phyloP scores from a whole-genome alignment of 176 grass and related monocot species.

The Cocos nucifera region DNA sequence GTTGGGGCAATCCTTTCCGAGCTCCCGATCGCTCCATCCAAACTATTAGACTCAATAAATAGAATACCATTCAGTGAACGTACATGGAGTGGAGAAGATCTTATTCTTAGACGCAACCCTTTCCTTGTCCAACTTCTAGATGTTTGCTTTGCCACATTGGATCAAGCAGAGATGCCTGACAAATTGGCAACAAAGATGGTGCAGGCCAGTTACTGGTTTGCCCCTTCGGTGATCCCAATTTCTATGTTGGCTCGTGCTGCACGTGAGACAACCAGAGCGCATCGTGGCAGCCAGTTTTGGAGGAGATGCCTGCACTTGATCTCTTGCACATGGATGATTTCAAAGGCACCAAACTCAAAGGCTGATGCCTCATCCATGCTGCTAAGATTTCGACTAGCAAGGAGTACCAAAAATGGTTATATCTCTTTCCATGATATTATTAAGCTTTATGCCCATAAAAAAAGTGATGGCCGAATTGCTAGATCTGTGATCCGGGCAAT shows the following conservation, averaged over 20 bases:
- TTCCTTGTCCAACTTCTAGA: conserved; percentile 38
- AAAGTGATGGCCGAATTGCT: conserved; percentile 2
- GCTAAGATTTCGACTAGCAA: conserved; percentile 23
- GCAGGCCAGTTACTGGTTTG: conserved; percentile 37
- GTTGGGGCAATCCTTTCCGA: conserved; percentile 26
- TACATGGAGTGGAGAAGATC: conserved; percentile 14
- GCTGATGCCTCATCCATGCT: conserved; percentile 22
- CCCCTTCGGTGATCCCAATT: conserved; percentile 32
- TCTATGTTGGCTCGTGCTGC: conserved; percentile 16
- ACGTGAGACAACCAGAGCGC: neutral
- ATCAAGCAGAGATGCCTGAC: conserved; percentile 6
- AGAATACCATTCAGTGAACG: conserved; percentile 16
- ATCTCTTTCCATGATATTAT: conserved; percentile 45
- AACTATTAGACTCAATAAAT: conserved; percentile 24
- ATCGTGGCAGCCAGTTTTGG: conserved; percentile 5
- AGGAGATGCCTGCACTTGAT: conserved; percentile 3
- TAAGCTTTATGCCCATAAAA: conserved; percentile 20
- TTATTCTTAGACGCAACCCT: conserved; percentile 18
- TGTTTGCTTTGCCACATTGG: conserved; percentile 32
- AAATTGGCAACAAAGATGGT: conserved; percentile 21
- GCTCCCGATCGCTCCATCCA: conserved; percentile 10
- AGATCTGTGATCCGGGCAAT: conserved; percentile 11
- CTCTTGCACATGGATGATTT: conserved; percentile 6
- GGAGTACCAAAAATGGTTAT: conserved; percentile 3
- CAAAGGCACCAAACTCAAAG: conserved; percentile 14